Base-by-base conservation (phyloP, 2,329 filamentous ascomycete species). In the Colletotrichum sp. region DNA sequence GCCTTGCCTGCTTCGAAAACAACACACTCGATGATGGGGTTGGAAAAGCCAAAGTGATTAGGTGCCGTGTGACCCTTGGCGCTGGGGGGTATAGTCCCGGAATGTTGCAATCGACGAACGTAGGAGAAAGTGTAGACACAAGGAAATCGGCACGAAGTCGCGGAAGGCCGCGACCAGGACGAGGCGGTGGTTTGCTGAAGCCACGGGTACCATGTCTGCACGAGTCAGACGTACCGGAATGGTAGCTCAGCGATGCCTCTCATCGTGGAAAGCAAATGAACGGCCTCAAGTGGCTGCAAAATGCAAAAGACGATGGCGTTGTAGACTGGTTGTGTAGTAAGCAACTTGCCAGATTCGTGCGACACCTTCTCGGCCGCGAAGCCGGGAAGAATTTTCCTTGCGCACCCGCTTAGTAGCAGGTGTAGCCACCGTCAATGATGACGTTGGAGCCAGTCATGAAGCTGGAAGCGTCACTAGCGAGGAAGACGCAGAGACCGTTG, bases 391-490 rank as follows among this genome's bases (percentile, higher is more conserved):
- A 39, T 16, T 16, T 19, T 16, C 32, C 34, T 29, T 25, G 39
- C 39, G 52, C 36, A 25, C 32, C 25, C 30, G 77, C 80, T 86
- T 87, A 91, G 84, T 89, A 92, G 80, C 91, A 89, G 61, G 91
- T 92, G 87, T 94, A 94, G 65, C 92, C 92, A 80, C 92, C 93
- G 81, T 95, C 93, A 77, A 94, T 94, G 82, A 93, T 86, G 84
- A 93, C 89, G 87, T 95, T 94, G 82, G 90, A 89, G 69, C 95
- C 94, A 44, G 94, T 96, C 93, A 96, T 95, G 88, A 94, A 96
- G 79, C 88, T 87, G 55, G 91, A 93, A 11, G 93, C 90, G 82
- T 95, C 94, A 8, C 92, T 94, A 29, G 93, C 93, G 32, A 96
- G 89, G 89, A 94, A 95, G 79, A 96, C 92, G 78, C 93, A 94